Percentiles rank a stretch among this genome's conserved stretches.
phyloP scores from a whole-genome alignment of 1,284 basidiomycete species.

The Ceratobasidium sp. region DNA sequence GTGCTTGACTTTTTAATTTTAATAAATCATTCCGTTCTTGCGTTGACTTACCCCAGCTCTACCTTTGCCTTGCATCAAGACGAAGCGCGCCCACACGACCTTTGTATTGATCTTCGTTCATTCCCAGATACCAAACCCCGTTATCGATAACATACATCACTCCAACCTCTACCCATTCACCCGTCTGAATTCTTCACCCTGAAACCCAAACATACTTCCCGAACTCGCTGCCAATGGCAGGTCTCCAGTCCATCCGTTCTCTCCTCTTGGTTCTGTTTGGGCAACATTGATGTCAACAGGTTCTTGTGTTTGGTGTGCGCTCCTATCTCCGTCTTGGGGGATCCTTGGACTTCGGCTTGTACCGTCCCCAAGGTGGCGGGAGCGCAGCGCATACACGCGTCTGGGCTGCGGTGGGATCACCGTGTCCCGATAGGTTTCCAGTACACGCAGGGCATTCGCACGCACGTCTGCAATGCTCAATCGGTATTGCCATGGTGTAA shows the following conservation, averaged over 20 bases:
- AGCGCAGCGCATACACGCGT: conserved; percentile 41
- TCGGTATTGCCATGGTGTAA: conserved; percentile 76
- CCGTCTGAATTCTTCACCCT: background rate
- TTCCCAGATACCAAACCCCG: background rate
- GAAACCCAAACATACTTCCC: conserved; percentile 43
- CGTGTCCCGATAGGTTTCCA: conserved; percentile 42
- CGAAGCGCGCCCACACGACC: background rate
- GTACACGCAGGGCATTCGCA: conserved; percentile 57
- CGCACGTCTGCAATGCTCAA: conserved; percentile 64
- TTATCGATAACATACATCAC: conserved; percentile 22
- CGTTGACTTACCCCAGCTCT: too few relatives aligned
- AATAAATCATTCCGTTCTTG: conserved; percentile 24
- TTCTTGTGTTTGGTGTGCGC: background rate
- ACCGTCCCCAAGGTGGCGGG: conserved; percentile 24
- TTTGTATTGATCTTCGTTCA: background rate
- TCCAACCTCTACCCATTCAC: background rate
- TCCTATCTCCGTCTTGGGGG: background rate
- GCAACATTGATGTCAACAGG: too few relatives aligned
- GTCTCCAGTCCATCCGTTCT: conserved; percentile 1
- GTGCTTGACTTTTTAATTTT: conserved; percentile 41
- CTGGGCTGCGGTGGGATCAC: conserved; percentile 28
- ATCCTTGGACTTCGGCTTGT: conserved; percentile 41
- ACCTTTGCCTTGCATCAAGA: background rate
- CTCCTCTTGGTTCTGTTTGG: too few relatives aligned
- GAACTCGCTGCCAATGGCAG: conserved; percentile 28